Conservation (phyloP, 2,329 filamentous ascomycete genomes). For the Cadophora luteo-olivacea region DNA sequence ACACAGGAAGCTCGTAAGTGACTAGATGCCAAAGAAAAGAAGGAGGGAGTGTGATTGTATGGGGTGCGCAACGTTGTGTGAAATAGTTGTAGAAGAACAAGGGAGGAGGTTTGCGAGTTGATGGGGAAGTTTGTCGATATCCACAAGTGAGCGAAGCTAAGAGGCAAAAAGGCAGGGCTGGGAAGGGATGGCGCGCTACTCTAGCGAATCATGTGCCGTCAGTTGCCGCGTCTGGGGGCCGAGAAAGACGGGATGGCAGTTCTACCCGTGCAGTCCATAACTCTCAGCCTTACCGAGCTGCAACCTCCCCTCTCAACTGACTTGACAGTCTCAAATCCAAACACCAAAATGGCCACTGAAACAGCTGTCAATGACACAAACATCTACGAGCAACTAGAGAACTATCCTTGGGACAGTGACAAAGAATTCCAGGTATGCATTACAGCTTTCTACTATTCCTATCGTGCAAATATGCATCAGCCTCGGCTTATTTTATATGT, state of each 20-base stretch:
- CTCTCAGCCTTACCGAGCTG: slow-evolving; percentile 25
- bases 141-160: slow-evolving; percentile 22
- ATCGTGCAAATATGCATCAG: slow-evolving; percentile 19
- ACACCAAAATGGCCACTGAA: slow-evolving; percentile 33
- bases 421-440: slow-evolving; percentile 66
- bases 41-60: slow-evolving; percentile 5
- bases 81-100: slow-evolving; percentile 25
- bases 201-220: not conserved
- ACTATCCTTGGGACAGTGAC: slow-evolving; percentile 72
- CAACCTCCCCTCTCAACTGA: slow-evolving; percentile 8
- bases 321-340: slow-evolving; percentile 9
- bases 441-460: not conserved
- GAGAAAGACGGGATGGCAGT: slow-evolving; percentile 5
- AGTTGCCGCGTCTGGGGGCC: not conserved
- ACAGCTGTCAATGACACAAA: slow-evolving; percentile 45
- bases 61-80: slow-evolving; percentile 12
- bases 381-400: slow-evolving; percentile 66
- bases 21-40: slow-evolving; percentile 20
- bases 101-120: slow-evolving; percentile 26
- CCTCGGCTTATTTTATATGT: slow-evolving; percentile 31
- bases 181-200: not conserved
- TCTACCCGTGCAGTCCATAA: not conserved
- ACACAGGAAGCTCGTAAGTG: slow-evolving; percentile 40
- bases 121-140: slow-evolving; percentile 31
- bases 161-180: slow-evolving; percentile 36